A percentile compares a stretch with the other conserved stretches of the same genome.
Evolutionary conservation across 176 grass and related monocot genomes (phyloP).

Genomic region (Musa acuminata): DNA sequence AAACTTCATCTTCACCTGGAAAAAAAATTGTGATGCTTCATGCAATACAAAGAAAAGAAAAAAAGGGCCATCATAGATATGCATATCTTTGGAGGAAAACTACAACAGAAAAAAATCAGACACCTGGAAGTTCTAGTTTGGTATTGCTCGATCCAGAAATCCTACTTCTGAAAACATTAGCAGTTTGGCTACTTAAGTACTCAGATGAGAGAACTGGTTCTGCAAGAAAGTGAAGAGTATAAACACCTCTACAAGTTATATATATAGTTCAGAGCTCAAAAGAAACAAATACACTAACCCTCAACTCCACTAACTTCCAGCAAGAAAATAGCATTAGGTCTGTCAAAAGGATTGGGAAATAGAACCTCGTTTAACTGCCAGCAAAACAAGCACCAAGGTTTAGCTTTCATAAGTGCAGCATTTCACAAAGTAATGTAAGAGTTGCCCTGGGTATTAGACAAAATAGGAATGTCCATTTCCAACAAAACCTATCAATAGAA

Average conservation of each 20-base stretch:
- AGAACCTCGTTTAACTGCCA: conserved; percentile 77
- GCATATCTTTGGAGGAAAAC: conserved; percentile 8
- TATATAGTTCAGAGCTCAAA: background rate
- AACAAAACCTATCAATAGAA: background rate
- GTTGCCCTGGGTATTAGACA: background rate
- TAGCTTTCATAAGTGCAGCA: conserved; percentile 18
- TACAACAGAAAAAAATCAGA: conserved; percentile 14
- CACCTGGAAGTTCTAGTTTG: conserved; percentile 64
- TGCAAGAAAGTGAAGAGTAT: conserved; percentile 20
- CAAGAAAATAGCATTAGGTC: conserved; percentile 64
- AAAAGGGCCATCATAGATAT: conserved; percentile 7
- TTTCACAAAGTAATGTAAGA: background rate
- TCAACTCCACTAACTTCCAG: conserved; percentile 54
- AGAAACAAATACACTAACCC: conserved; percentile 34
- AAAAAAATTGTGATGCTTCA: conserved; percentile 27
- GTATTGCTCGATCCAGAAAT: conserved; percentile 41
- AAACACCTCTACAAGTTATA: conserved; percentile 11
- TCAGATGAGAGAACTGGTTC: conserved; percentile 21
- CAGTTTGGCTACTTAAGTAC: conserved; percentile 36
- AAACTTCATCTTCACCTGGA: conserved; percentile 68
- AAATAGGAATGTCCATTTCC: background rate
- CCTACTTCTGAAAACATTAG: conserved; percentile 41
- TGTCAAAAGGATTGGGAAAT: conserved; percentile 69
- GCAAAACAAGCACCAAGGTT: conserved; percentile 15
- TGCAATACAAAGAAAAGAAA: background rate